Conservation (phyloP, 805 yeast species). For the Cyberlindnera maclurae region DNA sequence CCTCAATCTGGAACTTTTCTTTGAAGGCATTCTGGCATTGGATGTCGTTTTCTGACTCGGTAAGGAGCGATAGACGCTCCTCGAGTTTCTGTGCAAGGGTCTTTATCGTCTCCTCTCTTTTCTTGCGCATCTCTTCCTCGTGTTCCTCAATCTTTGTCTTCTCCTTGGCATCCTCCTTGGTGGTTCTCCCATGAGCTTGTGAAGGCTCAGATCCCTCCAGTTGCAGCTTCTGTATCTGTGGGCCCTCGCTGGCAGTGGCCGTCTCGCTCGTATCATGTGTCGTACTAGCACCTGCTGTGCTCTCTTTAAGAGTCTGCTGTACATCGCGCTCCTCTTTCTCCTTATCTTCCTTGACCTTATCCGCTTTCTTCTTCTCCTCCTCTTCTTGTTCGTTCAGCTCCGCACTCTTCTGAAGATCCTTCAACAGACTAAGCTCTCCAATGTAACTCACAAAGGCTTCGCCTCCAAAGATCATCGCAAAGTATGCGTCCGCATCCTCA, state of each 20-base stretch:
- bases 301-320: conserved; percentile 9
- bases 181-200: too few relatives aligned
- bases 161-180: conserved; percentile 26
- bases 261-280: too few relatives aligned
- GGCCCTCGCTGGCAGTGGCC: conserved; percentile 1
- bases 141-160: conserved; percentile 47
- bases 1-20: conserved; percentile 67
- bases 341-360: conserved; percentile 29
- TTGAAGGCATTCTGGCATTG: conserved; percentile 60
- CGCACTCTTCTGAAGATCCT: conserved; percentile 61
- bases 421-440: conserved; percentile 78
- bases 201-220: too few relatives aligned
- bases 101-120: conserved; percentile 58
- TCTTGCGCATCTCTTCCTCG: conserved; percentile 70
- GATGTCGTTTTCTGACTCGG: conserved; percentile 55
- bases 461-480: conserved; percentile 76
- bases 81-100: conserved; percentile 53
- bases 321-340: conserved; percentile 26
- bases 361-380: conserved; percentile 25
- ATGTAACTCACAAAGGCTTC: conserved; percentile 81
- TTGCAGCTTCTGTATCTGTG: neutral
- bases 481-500: conserved; percentile 66
- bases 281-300: conserved; percentile 18
- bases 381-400: conserved; percentile 44
- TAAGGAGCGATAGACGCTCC: conserved; percentile 45